These are phyloP conservation scores for Pisolithus tinctorius DNA, from an alignment of 768 basidiomycete genomes.

Conservation along the genomic window DNA sequence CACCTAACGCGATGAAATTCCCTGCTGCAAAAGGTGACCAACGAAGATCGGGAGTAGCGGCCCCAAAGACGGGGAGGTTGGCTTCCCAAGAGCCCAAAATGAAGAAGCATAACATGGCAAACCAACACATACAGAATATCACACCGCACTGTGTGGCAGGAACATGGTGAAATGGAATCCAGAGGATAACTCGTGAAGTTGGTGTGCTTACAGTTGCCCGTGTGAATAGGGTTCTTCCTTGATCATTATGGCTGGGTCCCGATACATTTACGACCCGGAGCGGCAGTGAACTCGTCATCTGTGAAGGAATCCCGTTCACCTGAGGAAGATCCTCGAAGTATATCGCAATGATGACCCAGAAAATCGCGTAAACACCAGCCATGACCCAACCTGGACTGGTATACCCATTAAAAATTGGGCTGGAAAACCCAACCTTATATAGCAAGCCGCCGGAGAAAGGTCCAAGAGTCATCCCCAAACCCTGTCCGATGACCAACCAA, in stretches of 20 bases:
- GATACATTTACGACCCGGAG: background rate
- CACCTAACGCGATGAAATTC: conserved; percentile 67
- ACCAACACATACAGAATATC: conserved; percentile 61
- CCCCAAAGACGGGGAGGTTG: conserved; percentile 58
- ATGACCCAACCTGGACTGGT: conserved; percentile 65
- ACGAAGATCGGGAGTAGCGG: conserved; percentile 33
- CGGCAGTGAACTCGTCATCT: background rate
- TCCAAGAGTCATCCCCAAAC: conserved; percentile 52
- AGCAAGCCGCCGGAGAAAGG: conserved; percentile 59
- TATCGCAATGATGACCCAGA: conserved; percentile 36
- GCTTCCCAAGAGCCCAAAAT: conserved; percentile 65
- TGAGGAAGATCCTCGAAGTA: conserved; percentile 37
- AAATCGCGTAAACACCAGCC: conserved; percentile 45
- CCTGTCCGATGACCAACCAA: conserved; percentile 59
- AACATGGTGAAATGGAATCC: conserved; percentile 8
- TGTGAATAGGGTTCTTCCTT: too few species aligned
- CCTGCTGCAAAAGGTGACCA: conserved; percentile 60
- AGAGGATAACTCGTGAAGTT: too few species aligned
- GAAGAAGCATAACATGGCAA: conserved; percentile 64
- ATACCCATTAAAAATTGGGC: conserved; percentile 56
- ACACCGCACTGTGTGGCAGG: conserved; percentile 42
- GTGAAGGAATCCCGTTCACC: conserved; percentile 8
- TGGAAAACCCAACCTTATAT: conserved; percentile 53
- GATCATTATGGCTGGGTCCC: too few species aligned
- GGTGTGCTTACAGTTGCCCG: too few species aligned